Percentiles rank a stretch among this genome's conserved stretches.
phyloP scores from a whole-genome alignment of 352 stramenopile genomes.

The Globisporangium acanthophoron region DNA sequence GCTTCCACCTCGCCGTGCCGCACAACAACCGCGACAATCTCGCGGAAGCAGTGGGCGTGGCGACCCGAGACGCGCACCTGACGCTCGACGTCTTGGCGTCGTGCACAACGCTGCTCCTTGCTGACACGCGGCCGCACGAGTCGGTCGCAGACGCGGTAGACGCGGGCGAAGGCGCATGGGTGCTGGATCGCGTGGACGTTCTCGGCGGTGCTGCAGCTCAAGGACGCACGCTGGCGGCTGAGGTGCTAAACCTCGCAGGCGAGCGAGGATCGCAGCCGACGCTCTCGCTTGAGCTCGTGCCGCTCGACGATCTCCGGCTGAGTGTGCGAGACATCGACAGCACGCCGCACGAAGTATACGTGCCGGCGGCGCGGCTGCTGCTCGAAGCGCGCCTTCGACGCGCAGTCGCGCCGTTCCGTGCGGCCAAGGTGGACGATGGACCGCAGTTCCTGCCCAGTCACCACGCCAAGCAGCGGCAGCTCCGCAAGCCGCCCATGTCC shows the following conservation, averaged over 20 bases:
- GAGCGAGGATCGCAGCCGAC: conserved; percentile 19
- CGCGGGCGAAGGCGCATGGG: conserved; percentile 17
- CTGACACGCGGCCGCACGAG: not conserved
- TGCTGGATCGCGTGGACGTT: conserved; percentile 8
- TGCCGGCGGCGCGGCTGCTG: conserved; percentile 36
- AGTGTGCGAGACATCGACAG: conserved; percentile 26
- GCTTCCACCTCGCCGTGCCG: conserved; percentile 35
- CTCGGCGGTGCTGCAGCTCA: not conserved
- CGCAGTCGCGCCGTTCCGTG: conserved; percentile 26
- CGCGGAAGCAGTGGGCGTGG: conserved; percentile 22
- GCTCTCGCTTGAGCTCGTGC: conserved; percentile 31
- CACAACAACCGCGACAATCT: conserved; percentile 38
- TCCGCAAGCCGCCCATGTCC: conserved; percentile 6
- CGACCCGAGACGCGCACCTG: conserved; percentile 21
- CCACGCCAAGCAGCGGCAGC: conserved; percentile 15
- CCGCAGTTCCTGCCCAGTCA: conserved; percentile 4
- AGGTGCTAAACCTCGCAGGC: conserved; percentile 24
- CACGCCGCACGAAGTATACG: conserved; percentile 31
- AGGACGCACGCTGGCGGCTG: conserved; percentile 15
- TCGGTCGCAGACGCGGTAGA: conserved; percentile 3
- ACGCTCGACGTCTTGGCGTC: conserved; percentile 23
- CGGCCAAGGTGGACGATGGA: conserved; percentile 19
- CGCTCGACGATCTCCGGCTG: conserved; percentile 44
- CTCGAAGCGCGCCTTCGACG: conserved; percentile 42
- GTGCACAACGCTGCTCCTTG: conserved; percentile 15